Evolutionary conservation across 768 basidiomycete species (phyloP).

Genomic region (Suillus paluster): DNA sequence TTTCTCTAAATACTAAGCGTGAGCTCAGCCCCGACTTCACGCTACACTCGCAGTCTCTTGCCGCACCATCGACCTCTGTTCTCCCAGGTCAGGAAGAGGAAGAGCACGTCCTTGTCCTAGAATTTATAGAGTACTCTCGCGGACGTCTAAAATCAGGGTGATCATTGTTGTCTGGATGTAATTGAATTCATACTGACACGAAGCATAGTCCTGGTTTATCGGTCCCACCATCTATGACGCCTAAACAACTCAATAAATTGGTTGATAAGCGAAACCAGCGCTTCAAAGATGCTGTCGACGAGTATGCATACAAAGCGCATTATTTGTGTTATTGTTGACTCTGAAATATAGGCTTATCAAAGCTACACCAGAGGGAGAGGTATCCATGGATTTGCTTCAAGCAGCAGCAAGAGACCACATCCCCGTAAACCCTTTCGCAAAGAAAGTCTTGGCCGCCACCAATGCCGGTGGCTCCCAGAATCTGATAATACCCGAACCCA

Average conservation of each 20-base stretch:
- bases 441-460: background rate
- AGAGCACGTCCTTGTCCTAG: slow-evolving; percentile 55
- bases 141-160: slow-evolving; percentile 37
- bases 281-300: slow-evolving; percentile 68
- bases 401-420: slow-evolving; percentile 72
- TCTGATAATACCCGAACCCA: slow-evolving; percentile 42
- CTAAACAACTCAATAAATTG: slow-evolving; percentile 66
- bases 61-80: slow-evolving; percentile 26
- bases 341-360: slow-evolving; percentile 53
- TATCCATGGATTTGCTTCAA: slow-evolving; percentile 66
- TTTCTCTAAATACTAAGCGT: slow-evolving; percentile 28
- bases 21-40: slow-evolving; percentile 48
- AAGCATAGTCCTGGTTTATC: slow-evolving; percentile 22
- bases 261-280: slow-evolving; percentile 70
- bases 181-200: slow-evolving; percentile 8
- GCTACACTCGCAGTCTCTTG: slow-evolving; percentile 19
- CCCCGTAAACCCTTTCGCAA: slow-evolving; percentile 60
- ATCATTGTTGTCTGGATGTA: slow-evolving; percentile 7
- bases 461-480: slow-evolving; percentile 2
- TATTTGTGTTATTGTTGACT: background rate
- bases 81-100: slow-evolving; percentile 34
- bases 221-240: slow-evolving; percentile 47
- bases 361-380: slow-evolving; percentile 55
- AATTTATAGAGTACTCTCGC: slow-evolving; percentile 52
- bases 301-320: slow-evolving; percentile 45